Evolutionary conservation across 2,329 filamentous ascomycete species (phyloP).

Genomic region (Verticillium nonalfalfae): DNA sequence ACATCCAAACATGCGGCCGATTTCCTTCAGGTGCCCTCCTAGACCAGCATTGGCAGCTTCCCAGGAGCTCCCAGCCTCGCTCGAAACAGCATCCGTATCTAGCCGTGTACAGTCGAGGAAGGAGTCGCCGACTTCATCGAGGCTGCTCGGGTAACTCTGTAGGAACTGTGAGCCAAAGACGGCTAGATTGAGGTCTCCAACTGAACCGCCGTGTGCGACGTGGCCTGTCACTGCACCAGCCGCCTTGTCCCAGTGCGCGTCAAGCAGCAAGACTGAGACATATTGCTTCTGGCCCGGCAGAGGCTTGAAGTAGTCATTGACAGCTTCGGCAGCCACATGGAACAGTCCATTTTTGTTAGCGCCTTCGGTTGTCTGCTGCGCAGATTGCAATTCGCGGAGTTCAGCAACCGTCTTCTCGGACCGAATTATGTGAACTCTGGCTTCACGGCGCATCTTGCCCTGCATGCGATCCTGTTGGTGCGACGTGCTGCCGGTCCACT

Average conservation of each 20-base stretch:
- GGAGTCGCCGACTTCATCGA: conserved; percentile 85
- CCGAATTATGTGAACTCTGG: conserved; percentile 80
- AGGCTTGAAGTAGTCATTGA: conserved; percentile 70
- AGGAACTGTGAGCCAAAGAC: conserved; percentile 91
- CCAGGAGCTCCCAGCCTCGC: conserved; percentile 86
- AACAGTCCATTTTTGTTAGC: conserved; percentile 69
- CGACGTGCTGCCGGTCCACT: conserved; percentile 81
- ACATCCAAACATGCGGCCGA: conserved; percentile 83
- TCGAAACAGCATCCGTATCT: conserved; percentile 70
- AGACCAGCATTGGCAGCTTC: conserved; percentile 93
- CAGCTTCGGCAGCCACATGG: conserved; percentile 68
- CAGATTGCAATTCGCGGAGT: conserved; percentile 56
- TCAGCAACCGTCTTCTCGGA: conserved; percentile 79
- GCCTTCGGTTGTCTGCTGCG: conserved; percentile 61
- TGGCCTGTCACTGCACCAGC: conserved; percentile 70
- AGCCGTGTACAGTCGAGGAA: conserved; percentile 89
- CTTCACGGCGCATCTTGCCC: conserved; percentile 79
- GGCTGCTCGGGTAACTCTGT: conserved; percentile 80
- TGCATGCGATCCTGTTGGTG: conserved; percentile 67
- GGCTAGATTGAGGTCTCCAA: conserved; percentile 70
- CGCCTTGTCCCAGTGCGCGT: conserved; percentile 78
- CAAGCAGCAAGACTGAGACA: conserved; percentile 79
- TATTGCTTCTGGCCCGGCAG: conserved; percentile 76
- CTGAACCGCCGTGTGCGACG: conserved; percentile 71
- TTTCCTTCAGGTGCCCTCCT: conserved; percentile 86